These are phyloP conservation scores for Strobilomyces confusus DNA, from an alignment of 768 basidiomycete genomes.

Conservation along the genomic window DNA sequence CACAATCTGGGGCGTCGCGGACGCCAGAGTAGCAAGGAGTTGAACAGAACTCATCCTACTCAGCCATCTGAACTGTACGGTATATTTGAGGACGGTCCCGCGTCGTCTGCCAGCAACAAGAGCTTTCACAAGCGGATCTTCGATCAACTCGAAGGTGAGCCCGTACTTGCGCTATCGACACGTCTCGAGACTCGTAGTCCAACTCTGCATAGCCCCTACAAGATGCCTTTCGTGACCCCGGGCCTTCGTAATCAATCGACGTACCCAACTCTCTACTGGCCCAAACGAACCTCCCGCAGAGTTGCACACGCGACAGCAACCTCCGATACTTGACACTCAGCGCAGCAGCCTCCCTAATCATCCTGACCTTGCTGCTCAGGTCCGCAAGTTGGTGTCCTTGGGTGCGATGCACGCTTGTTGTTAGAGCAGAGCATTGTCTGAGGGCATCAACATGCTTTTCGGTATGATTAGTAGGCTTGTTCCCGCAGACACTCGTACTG, in stretches of 20 bases:
- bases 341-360: background rate
- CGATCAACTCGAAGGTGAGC: slow-evolving; percentile 26
- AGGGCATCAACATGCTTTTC: slow-evolving; percentile 78
- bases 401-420: slow-evolving; percentile 62
- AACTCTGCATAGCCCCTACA: slow-evolving; percentile 47
- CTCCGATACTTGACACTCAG: slow-evolving; percentile 3
- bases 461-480: slow-evolving; percentile 38
- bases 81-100: background rate
- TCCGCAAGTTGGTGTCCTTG: slow-evolving; percentile 42
- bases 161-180: background rate
- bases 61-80: background rate
- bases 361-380: slow-evolving; percentile 31
- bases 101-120: slow-evolving; percentile 2
- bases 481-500: background rate
- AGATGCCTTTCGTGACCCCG: slow-evolving; percentile 57
- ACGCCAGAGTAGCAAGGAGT: background rate
- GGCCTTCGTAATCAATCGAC: slow-evolving; percentile 59
- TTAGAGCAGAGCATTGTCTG: slow-evolving; percentile 77
- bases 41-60: background rate
- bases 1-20: too few relatives aligned
- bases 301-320: background rate
- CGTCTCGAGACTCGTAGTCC: background rate
- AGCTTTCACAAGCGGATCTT: slow-evolving; percentile 22
- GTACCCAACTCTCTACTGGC: too few relatives aligned
- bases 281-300: slow-evolving; percentile 41